Percentiles rank a stretch among this genome's conserved stretches.
Conservation (phyloP, 768 basidiomycete species). For the Daedaleopsis sinensis region DNA sequence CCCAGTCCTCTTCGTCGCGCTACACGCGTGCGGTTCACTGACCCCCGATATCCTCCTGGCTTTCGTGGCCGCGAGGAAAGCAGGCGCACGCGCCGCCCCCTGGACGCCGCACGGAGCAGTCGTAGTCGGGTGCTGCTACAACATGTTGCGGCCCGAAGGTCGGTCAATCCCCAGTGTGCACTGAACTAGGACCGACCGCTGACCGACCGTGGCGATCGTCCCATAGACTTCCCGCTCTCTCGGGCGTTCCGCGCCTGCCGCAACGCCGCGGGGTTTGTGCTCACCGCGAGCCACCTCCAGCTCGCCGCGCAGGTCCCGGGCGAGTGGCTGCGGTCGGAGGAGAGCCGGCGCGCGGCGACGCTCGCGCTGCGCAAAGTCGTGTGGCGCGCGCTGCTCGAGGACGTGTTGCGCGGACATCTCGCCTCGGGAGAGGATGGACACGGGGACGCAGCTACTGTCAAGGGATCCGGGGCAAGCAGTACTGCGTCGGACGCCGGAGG, state of each 20-base stretch:
- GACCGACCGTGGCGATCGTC: not conserved
- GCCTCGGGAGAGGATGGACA: not conserved
- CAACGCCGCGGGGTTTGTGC: slow-evolving; percentile 20
- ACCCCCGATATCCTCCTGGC: slow-evolving; percentile 67
- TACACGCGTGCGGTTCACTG: slow-evolving; percentile 79
- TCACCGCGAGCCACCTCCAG: slow-evolving; percentile 60
- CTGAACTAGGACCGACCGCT: not conserved
- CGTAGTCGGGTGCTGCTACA: slow-evolving; percentile 81
- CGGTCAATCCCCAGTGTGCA: slow-evolving; percentile 4
- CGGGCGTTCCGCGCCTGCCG: slow-evolving; percentile 17
- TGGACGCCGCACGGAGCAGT: slow-evolving; percentile 61
- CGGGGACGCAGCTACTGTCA: too few relatives aligned
- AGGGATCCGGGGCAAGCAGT: not conserved
- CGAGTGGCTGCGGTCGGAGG: slow-evolving; percentile 53
- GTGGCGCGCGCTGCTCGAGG: slow-evolving; percentile 67
- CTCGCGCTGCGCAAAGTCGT: slow-evolving; percentile 68
- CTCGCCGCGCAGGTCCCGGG: slow-evolving; percentile 73
- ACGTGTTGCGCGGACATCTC: slow-evolving; percentile 20
- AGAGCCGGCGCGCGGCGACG: slow-evolving; percentile 38
- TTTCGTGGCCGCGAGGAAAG: slow-evolving; percentile 24
- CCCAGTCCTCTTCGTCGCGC: slow-evolving; percentile 64
- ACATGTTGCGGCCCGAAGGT: slow-evolving; percentile 63
- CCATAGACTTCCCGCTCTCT: slow-evolving; percentile 61
- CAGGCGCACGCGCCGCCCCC: too few relatives aligned
- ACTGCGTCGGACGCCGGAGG: too few relatives aligned